Percentiles rank a stretch among this genome's conserved stretches.
These are phyloP conservation scores for Trichoderma simmonsii DNA, from an alignment of 2,329 filamentous ascomycete species.

Conservation along the genomic window DNA sequence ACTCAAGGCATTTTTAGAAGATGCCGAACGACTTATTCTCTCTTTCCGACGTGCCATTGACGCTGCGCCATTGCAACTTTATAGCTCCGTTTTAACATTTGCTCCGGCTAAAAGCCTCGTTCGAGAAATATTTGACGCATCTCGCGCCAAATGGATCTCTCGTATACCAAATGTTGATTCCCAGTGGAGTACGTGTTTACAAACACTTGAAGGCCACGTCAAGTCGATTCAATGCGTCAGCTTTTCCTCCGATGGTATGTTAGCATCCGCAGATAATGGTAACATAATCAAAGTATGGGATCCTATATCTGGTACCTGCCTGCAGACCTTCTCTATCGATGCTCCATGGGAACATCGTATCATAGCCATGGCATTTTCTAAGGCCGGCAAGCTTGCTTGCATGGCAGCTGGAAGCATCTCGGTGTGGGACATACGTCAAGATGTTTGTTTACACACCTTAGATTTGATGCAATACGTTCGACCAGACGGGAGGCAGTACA, in stretches of 20 bases:
- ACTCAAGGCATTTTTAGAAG: constrained; percentile 18
- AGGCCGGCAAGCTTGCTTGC: not conserved
- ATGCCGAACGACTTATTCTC: constrained; percentile 22
- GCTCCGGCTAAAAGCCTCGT: constrained; percentile 23
- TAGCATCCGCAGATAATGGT: accelerated
- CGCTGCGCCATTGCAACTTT: constrained; percentile 26
- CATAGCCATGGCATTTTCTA: not conserved
- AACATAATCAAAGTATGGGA: not conserved
- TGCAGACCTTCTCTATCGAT: not conserved
- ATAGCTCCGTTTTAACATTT: constrained; percentile 28
- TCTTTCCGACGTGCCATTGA: constrained; percentile 16
- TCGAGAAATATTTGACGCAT: constrained; percentile 14
- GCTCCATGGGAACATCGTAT: accelerated
- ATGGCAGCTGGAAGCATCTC: accelerated
- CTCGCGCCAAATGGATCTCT: not conserved
- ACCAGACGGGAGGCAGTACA: accelerated
- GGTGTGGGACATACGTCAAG: not conserved
- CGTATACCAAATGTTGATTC: not conserved
- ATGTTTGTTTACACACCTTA: not conserved
- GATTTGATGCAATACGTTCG: too few species aligned
- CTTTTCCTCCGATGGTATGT: not conserved
- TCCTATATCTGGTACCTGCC: not conserved
- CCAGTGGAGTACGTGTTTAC: not conserved
- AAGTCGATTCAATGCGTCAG: accelerated
- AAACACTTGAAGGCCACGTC: not conserved